phyloP scores from a whole-genome alignment of 1,284 basidiomycete species.

The Cutaneotrichosporon sp. region DNA sequence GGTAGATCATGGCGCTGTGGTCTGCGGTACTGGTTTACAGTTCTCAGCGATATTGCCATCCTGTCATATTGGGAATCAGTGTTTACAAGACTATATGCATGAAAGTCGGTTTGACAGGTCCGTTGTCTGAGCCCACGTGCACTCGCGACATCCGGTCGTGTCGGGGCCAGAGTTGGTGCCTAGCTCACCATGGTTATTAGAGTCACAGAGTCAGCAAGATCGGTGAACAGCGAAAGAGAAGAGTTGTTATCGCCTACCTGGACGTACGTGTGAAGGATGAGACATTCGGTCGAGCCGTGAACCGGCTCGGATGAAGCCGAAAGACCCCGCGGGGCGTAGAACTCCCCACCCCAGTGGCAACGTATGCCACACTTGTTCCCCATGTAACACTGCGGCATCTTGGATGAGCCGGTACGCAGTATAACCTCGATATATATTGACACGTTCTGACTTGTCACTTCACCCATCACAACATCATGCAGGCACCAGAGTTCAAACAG shows the following conservation, averaged over 20 bases:
- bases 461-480: background rate
- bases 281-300: background rate
- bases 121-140: no score
- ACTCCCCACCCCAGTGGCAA: no score
- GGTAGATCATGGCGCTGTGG: no score
- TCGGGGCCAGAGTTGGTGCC: background rate
- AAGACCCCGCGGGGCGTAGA: background rate
- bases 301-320: background rate
- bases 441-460: background rate
- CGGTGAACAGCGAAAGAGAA: no score
- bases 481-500: conserved; percentile 19
- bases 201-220: no score
- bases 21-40: no score
- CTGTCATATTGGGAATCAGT: no score
- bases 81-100: no score
- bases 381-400: background rate
- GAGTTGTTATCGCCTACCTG: background rate
- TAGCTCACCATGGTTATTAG: no score
- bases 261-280: background rate
- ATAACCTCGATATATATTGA: background rate
- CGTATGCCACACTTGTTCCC: background rate
- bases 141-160: background rate
- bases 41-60: no score
- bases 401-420: background rate
- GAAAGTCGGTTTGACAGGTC: no score